Base-by-base conservation (phyloP, 2,329 filamentous ascomycete genomes). In the Fusarium keratoplasticum region DNA sequence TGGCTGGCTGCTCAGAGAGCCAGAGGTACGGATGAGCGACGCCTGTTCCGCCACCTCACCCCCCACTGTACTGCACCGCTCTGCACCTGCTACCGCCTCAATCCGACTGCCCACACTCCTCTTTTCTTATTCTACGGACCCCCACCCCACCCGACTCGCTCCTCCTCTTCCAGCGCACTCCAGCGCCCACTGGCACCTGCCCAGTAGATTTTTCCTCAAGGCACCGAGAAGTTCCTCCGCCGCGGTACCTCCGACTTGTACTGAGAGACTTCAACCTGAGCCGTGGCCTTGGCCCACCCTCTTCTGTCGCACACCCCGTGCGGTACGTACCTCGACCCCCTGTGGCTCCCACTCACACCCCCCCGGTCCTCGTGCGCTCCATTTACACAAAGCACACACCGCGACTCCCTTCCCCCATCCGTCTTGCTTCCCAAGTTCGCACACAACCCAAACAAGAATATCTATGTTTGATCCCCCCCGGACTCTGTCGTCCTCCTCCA, bases 351-450 rank as follows among this genome's bases (percentile, higher is more conserved):
- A 8, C 11, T 61, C 72, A 54, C 76, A 70, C 72, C 47, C 36
- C 52, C 72, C 64, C 66, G 76, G 72, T 47, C 69, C 61, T 73
- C 68, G 67, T 77, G 70, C 70, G 70, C 65, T 75, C 73, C 73
- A 73, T 74, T 72, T 71, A 75, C 73, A 77, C 68, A 73, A 50
- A 50, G 70, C 69, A 70, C 66, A 76, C 77, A 79, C 77, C 77
- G 73, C 73, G 71, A 77, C 77, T 76, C 77, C 72, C 78, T 75
- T 78, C 71, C 75, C 76, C 74, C 75, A 77, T 72, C 73, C 77
- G 70, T 78, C 78, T 74, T 69, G 54, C 72, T 74, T 72, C 65
- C 71, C 61, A 72, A 64, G 60, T 70, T 69, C 70, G 68, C 69
- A 67, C 76, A 71, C 74, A 72, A 74, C 73, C 63, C 76, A 74